Conservation (phyloP, 2,329 filamentous ascomycete genomes). For the Cryphonectria parasitica region DNA sequence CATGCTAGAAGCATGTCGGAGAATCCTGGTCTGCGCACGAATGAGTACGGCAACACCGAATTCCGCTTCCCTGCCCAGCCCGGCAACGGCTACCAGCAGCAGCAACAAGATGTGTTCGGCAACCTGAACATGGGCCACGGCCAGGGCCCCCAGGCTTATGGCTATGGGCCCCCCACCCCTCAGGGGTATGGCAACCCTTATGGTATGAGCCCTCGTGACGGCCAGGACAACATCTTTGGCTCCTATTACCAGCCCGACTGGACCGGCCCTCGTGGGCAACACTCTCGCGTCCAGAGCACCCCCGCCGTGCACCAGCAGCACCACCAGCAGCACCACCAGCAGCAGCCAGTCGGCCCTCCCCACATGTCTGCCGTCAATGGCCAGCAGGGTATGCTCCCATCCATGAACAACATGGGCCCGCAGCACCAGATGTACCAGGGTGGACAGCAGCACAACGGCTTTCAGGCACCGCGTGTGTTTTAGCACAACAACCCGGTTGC, state of each 20-base stretch:
- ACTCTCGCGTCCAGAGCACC: constrained; percentile 27
- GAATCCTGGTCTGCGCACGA: constrained; percentile 23
- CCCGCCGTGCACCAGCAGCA: constrained; percentile 21
- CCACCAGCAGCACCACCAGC: constrained; percentile 1
- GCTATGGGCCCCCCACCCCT: constrained; percentile 9
- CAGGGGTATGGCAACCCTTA: constrained; percentile 22
- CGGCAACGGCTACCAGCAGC: constrained; percentile 18
- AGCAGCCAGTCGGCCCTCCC: constrained; percentile 20
- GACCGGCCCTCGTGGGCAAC: constrained; percentile 17
- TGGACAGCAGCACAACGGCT: constrained; percentile 16
- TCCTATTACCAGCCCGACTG: constrained; percentile 19
- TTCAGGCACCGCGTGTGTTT: constrained; percentile 12
- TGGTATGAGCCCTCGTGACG: constrained; percentile 11
- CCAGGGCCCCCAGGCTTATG: constrained; percentile 20
- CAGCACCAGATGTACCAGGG: constrained; percentile 18
- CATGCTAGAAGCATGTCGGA: constrained; percentile 31
- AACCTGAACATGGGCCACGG: constrained; percentile 18
- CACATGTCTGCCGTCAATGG: constrained; percentile 10
- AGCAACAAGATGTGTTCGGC: constrained; percentile 23
- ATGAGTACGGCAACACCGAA: constrained; percentile 16
- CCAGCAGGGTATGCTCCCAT: constrained; percentile 19
- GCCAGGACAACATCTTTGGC: constrained; percentile 17
- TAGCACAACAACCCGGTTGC: constrained; percentile 1
- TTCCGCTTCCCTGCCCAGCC: constrained; percentile 21
- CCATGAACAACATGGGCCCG: constrained; percentile 24